Conservation (phyloP, 805 yeast species). For the Ogataea nitratoaversa region DNA sequence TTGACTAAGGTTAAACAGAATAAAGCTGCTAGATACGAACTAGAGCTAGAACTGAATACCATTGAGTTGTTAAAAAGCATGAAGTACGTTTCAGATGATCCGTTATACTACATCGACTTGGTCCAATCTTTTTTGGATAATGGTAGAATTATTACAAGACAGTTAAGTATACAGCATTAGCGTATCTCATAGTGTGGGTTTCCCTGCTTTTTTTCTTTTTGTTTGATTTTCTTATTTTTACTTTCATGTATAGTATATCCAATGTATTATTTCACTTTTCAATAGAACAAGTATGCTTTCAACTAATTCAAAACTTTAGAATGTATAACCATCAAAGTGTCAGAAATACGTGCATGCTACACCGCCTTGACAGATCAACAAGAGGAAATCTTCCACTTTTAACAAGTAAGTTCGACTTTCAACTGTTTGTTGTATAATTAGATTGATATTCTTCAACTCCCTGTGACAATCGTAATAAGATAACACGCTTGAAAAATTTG, state of each 20-base stretch:
- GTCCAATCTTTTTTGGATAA: conserved; percentile 44
- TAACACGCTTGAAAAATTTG: no score
- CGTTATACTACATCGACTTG: conserved; percentile 40
- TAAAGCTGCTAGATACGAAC: conserved; percentile 27
- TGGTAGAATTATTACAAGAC: conserved; percentile 33
- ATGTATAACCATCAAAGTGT: no score
- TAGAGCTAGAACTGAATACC: conserved; percentile 33
- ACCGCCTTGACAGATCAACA: no score
- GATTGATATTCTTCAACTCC: no score
- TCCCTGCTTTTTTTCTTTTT: neutral
- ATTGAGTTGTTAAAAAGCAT: conserved; percentile 29
- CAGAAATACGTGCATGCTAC: no score
- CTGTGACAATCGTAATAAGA: no score
- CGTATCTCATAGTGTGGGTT: no score
- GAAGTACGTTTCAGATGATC: conserved; percentile 31
- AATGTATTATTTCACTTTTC: neutral
- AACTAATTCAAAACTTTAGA: no score
- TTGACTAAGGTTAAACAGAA: conserved; percentile 53
- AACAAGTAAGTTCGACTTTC: no score
- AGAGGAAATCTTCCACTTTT: no score
- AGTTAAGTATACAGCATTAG: conserved; percentile 25
- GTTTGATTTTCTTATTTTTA: neutral
- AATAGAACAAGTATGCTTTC: no score
- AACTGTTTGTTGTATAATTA: no score
- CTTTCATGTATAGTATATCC: neutral